Base-by-base conservation (phyloP, 192 early-diverging fungal genomes). In the Endogone sp. region DNA sequence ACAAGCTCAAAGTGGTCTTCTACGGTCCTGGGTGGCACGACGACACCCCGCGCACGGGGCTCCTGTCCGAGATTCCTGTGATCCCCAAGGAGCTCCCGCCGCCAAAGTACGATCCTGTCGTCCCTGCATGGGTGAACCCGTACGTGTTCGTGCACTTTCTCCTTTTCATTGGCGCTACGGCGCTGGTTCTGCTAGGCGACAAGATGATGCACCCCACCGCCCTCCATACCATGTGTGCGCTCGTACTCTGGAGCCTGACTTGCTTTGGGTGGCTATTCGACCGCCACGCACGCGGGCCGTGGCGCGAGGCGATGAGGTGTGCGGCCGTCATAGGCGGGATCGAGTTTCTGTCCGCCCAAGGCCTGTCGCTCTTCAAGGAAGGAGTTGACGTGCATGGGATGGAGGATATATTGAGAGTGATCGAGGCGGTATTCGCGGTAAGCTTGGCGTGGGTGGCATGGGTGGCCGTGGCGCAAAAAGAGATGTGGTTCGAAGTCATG, bases 1-100 rank as follows among this genome's bases (percentile, higher is more conserved):
- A 79, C 56, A 84, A 78, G 71, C 69, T 82, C 63, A 81, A 80
- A 26, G 80, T 80, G 6, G 67, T 80, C 63, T 85, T 85, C 65
- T 80, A 80, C 72, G 84, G 84, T 3, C 84, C 84, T 25, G 84
- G 84, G 8, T 85, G 84, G 84, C 79, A 84, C 69, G 69, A 76
- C 29, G 80, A 72, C 55, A 71, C 73, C 1, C 80, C 80, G 29
- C 73, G 80, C n/a, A 78, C 72, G 3, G 80, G 80, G 23, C 66
- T 82, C 6, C 60, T 82, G 59, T 68, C 65, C 21, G 80, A 82
- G 58, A 82, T 82, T 11, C 80, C 80, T 0, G 70, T 76, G 13
- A 71, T 82, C 3, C 76, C 77, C 27, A 64, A 76, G n/a, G 75
- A 82, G 54, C 65, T 74, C 22, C 76, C 80, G 37, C 76, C 80